These are phyloP conservation scores for Oryza australiensis DNA, from an alignment of 176 grass and related monocot genomes.

Conservation along the genomic window DNA sequence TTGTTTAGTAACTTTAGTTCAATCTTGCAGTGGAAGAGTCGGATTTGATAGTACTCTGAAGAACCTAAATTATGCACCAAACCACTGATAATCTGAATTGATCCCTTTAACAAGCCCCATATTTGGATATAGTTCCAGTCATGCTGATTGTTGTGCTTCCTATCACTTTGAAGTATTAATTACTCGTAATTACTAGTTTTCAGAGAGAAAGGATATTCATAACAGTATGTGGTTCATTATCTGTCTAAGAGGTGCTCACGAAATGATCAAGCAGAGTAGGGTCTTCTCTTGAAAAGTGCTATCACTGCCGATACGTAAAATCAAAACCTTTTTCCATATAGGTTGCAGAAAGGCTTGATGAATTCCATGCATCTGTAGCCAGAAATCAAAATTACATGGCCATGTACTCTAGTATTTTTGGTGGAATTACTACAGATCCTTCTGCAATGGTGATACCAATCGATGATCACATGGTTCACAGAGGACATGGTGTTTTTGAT, in stretches of 20 bases:
- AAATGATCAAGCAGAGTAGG: constrained; percentile 5
- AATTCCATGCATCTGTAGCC: constrained; percentile 58
- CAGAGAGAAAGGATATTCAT: not conserved
- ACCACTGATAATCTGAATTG: not conserved
- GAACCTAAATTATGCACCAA: constrained; percentile 1
- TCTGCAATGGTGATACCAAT: constrained; percentile 87
- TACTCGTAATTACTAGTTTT: not conserved
- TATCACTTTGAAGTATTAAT: constrained; percentile 7
- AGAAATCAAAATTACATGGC: constrained; percentile 84
- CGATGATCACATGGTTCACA: constrained; percentile 97
- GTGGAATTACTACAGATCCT: constrained; percentile 75
- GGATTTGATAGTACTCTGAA: not conserved
- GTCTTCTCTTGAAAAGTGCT: constrained; percentile 28
- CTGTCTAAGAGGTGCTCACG: constrained; percentile 6
- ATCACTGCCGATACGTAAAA: not conserved
- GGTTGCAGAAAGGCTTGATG: constrained; percentile 60
- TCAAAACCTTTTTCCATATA: constrained; percentile 27
- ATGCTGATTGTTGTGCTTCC: not conserved
- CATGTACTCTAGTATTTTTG: constrained; percentile 93
- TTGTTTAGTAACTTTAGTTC: constrained; percentile 1
- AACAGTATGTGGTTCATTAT: constrained; percentile 6
- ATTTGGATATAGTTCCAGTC: not conserved
- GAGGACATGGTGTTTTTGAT: constrained; percentile 96
- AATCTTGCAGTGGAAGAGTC: not conserved
- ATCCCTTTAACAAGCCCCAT: not conserved